Conservation (phyloP, 306 rosid genomes). For the Casuarina glauca region DNA sequence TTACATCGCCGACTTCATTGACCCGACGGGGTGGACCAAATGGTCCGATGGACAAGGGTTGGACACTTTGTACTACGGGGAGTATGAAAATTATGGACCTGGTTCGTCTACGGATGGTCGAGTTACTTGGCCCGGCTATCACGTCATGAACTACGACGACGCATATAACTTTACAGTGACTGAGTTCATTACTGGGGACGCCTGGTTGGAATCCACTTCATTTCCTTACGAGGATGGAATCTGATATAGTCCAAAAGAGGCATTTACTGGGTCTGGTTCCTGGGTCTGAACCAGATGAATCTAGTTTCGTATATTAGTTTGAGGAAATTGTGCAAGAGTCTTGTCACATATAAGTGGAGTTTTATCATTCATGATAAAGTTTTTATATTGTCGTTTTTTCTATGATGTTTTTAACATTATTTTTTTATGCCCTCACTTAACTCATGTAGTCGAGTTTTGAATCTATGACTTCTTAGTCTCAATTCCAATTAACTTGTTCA, state of each 20-base stretch:
- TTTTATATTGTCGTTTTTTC: too few relatives aligned
- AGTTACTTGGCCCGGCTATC: conserved; percentile 62
- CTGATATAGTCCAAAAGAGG: conserved; percentile 18
- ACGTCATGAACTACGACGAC: conserved; percentile 56
- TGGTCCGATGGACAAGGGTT: conserved; percentile 49
- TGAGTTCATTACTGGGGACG: conserved; percentile 57
- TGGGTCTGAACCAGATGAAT: too few relatives aligned
- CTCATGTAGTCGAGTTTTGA: too few relatives aligned
- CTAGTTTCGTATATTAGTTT: too few relatives aligned
- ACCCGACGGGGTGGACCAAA: conserved; percentile 58
- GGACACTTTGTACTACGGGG: conserved; percentile 70
- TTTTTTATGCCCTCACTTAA: too few relatives aligned
- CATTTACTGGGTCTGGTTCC: background rate
- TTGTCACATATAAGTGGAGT: too few relatives aligned
- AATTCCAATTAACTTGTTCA: too few relatives aligned
- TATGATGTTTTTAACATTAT: too few relatives aligned
- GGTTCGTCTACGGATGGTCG: conserved; percentile 54
- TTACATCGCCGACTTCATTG: conserved; percentile 58
- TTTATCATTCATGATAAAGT: too few relatives aligned
- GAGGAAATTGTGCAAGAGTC: too few relatives aligned
- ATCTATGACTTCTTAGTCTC: too few relatives aligned
- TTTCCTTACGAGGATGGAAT: conserved; percentile 73
- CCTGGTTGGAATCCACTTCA: conserved; percentile 73
- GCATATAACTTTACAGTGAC: conserved; percentile 63
- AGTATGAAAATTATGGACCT: conserved; percentile 66